These are phyloP conservation scores for Suillus americanus DNA, from an alignment of 768 basidiomycete genomes.

Conservation along the genomic window DNA sequence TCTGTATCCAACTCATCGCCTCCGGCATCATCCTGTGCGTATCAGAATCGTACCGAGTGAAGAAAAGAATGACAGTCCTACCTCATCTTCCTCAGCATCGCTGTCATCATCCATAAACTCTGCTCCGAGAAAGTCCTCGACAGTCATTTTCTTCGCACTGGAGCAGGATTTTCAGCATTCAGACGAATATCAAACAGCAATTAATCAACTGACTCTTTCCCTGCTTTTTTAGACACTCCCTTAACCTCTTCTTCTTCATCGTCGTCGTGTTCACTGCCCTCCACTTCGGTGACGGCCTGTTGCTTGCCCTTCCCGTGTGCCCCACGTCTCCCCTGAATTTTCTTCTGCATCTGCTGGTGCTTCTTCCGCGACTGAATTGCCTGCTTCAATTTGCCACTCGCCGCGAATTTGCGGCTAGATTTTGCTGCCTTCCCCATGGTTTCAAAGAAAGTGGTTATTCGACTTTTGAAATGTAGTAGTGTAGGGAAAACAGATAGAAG, in stretches of 20 bases:
- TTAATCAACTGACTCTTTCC: constrained; percentile 8
- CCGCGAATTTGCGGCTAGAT: constrained; percentile 83
- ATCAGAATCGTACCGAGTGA: constrained; percentile 5
- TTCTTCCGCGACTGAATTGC: constrained; percentile 83
- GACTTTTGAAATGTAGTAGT: not conserved
- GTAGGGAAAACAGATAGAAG: not conserved
- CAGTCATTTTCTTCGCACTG: constrained; percentile 51
- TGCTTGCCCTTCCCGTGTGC: constrained; percentile 38
- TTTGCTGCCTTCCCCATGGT: constrained; percentile 68
- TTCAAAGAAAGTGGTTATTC: not conserved
- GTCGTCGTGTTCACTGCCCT: constrained; percentile 31
- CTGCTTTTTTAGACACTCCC: constrained; percentile 1
- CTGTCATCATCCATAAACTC: constrained; percentile 70
- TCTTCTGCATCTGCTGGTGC: constrained; percentile 73
- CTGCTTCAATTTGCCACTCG: constrained; percentile 86
- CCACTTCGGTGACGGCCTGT: constrained; percentile 24
- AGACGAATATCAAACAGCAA: not conserved
- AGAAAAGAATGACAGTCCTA: constrained; percentile 17
- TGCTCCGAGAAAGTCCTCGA: constrained; percentile 74
- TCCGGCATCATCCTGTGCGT: constrained; percentile 19
- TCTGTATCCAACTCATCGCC: constrained; percentile 40
- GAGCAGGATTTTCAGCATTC: not conserved
- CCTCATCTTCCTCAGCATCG: constrained; percentile 34
- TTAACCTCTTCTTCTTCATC: constrained; percentile 23
- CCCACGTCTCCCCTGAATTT: constrained; percentile 60